These are phyloP conservation scores for Aristolochia contorta DNA, from an alignment of 164 flowering plant species.

Conservation along the genomic window DNA sequence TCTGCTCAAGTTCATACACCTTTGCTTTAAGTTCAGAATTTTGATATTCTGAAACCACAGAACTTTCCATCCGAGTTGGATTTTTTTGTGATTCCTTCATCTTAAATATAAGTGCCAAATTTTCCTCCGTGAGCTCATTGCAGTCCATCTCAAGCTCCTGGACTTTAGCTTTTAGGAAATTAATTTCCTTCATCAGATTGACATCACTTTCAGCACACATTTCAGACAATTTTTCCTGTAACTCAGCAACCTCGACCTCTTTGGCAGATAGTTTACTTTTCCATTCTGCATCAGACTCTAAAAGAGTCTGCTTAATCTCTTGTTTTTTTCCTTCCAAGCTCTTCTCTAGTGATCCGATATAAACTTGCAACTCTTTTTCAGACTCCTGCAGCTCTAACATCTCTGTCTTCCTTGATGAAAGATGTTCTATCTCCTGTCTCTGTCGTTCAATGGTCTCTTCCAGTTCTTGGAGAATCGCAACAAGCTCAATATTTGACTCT, in stretches of 20 bases:
- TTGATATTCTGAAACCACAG: slow-evolving; percentile 17
- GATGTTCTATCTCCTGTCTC: slow-evolving; percentile 47
- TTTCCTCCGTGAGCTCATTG: slow-evolving; percentile 54
- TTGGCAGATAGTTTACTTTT: slow-evolving; percentile 26
- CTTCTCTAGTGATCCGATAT: slow-evolving; percentile 35
- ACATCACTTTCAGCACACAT: slow-evolving; percentile 4
- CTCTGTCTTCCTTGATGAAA: slow-evolving; percentile 28
- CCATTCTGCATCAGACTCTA: slow-evolving; percentile 32
- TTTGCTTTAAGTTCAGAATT: slow-evolving; percentile 19
- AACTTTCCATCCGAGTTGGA: slow-evolving; percentile 3
- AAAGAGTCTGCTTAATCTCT: slow-evolving; percentile 30
- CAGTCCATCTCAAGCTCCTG: slow-evolving; percentile 60
- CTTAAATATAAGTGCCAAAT: slow-evolving; percentile 40
- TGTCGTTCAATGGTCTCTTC: slow-evolving; percentile 71
- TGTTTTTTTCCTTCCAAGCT: slow-evolving; percentile 34
- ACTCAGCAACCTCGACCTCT: slow-evolving; percentile 25
- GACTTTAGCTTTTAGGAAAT: slow-evolving; percentile 32
- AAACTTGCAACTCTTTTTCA: slow-evolving; percentile 31
- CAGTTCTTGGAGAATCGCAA: slow-evolving; percentile 73
- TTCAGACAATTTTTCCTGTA: not conserved
- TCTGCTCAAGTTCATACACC: slow-evolving; percentile 17
- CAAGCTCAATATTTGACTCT: slow-evolving; percentile 81
- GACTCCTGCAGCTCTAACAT: slow-evolving; percentile 39
- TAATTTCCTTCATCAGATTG: slow-evolving; percentile 24
- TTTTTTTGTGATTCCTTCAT: slow-evolving; percentile 32